These are phyloP conservation scores for Vigna unguiculata DNA, from an alignment of 306 rosid genomes.

Conservation along the genomic window DNA sequence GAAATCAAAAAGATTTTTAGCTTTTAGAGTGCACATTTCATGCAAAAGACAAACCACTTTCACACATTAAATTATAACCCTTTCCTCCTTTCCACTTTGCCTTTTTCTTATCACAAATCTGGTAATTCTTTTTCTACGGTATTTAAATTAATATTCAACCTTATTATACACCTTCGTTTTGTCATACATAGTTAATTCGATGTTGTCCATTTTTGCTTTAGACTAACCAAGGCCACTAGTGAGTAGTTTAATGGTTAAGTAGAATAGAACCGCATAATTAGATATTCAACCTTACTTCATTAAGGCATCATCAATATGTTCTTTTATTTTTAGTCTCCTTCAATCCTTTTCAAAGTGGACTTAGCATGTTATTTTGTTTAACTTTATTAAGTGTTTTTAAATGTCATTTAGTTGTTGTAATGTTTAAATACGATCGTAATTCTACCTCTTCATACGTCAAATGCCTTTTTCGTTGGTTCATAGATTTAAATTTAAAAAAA, in stretches of 20 bases:
- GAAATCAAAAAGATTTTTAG: slow-evolving; percentile 54
- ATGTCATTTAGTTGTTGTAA: background rate
- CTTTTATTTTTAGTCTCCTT: background rate
- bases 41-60: slow-evolving; percentile 50
- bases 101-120: background rate
- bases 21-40: slow-evolving; percentile 52
- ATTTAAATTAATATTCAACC: too few species aligned
- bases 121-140: too few species aligned
- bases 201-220: background rate
- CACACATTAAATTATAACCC: slow-evolving; percentile 39
- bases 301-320: background rate
- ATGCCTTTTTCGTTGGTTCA: background rate
- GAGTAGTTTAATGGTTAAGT: background rate
- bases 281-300: slow-evolving; percentile 23
- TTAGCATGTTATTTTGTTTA: background rate
- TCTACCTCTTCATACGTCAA: background rate
- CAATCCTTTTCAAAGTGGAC: background rate
- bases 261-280: slow-evolving; percentile 24
- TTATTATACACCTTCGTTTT: too few species aligned
- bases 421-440: background rate
- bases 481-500: background rate
- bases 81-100: background rate
- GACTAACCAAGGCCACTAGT: background rate
- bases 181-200: too few species aligned
- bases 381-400: background rate